Evolutionary conservation across 129 eudicot species (phyloP).

Genomic region (Flaveria trinervia): DNA sequence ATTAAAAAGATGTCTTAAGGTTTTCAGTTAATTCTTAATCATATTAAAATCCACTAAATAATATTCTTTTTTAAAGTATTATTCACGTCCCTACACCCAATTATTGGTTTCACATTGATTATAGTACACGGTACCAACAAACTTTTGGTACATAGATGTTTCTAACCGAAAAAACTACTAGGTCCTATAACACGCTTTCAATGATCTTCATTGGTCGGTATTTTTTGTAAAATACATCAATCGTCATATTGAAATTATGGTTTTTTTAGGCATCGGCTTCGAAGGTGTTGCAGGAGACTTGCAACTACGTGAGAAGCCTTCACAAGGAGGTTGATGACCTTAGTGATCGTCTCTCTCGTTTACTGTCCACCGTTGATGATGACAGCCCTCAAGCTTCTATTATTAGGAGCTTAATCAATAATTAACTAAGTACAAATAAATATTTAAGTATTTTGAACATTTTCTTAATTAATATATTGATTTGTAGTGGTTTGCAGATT

Average conservation of each 20-base stretch:
- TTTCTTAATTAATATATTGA: conserved; percentile 9
- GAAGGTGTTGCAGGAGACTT: conserved; percentile 76
- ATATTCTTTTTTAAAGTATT: background rate
- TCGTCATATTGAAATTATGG: background rate
- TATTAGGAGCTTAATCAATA: conserved; percentile 59
- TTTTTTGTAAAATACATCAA: no score
- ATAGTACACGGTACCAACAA: conserved; percentile 15
- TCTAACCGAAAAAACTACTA: conserved; percentile 27
- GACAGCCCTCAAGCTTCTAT: conserved; percentile 77
- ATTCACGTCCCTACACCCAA: conserved; percentile 26
- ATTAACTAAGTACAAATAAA: conserved; percentile 15
- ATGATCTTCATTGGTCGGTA: no score
- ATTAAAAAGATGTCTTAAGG: background rate
- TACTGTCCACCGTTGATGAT: conserved; percentile 60
- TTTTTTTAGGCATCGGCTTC: conserved; percentile 65
- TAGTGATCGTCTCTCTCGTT: conserved; percentile 71
- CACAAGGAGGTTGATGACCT: conserved; percentile 83
- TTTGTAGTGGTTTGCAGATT: conserved; percentile 14
- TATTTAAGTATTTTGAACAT: background rate
- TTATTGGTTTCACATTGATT: conserved; percentile 2
- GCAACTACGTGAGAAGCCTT: conserved; percentile 70
- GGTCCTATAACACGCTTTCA: background rate
- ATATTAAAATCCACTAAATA: background rate
- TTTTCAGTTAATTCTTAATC: background rate
- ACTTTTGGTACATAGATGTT: conserved; percentile 2